Base-by-base conservation (phyloP, 2,329 filamentous ascomycete genomes). In the Fusarium marasasianum region DNA sequence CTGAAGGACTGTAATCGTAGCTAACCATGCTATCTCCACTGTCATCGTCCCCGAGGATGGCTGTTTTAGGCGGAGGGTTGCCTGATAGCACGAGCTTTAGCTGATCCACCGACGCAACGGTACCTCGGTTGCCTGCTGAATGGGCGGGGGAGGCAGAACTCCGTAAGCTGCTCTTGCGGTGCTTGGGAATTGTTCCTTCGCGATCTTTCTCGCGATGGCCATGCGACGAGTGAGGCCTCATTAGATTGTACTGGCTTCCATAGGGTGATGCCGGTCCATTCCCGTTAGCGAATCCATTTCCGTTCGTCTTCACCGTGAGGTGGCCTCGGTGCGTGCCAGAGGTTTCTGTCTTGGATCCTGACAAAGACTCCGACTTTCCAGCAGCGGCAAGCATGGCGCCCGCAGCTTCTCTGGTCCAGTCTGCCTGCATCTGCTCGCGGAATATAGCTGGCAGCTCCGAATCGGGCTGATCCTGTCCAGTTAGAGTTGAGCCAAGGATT, bases 331-430 rank as follows among this genome's bases (percentile, higher is more conserved):
- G 76, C 18, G 87, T 88, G 24, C 80, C 86, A 61, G 86, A 87
- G 17, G 90, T 93, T 47, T 89, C 92, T 3, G 89, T 87, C 72
- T 90, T 91, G 6, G 94, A 97, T 29, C 94, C 94, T 61, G 87
- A 93, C 62, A 97, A 84, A 8, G 94, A 97, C 18, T 90, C 89
- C 1, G 93, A 90, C 76, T 92, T 93, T 76, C 91, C 91, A 56
- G 87, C 89, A 63, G 93, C 90, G 67, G 93, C 90, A 55, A 94
- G 87, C 43, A 89, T 87, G 17, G 91, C 89, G 59, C 96, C 84
- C 38, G 93, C 93, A 20, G 86, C 83, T 29, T 97, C 95, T 78
- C 91, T 91, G 44, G 91, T 92, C 96, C 96, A 98, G 54, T 93
- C 90, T 26, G 89, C 86, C 65, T 94, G 84, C 89, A 98, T 93